Conservation (phyloP, 2,329 filamentous ascomycete genomes). For the Aspergillus aculeatus region DNA sequence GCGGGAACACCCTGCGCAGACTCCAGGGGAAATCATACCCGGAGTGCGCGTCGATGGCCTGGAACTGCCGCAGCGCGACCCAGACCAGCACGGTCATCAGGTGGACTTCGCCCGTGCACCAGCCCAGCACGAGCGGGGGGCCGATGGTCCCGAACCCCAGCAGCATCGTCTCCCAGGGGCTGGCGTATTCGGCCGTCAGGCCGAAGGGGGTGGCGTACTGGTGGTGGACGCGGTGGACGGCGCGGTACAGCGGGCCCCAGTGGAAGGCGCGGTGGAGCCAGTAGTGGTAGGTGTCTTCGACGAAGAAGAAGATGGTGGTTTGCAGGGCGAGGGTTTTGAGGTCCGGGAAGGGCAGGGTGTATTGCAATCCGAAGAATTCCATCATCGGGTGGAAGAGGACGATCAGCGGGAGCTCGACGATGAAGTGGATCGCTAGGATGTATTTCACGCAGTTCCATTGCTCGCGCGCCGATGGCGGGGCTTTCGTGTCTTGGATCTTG, state of each 20-base stretch:
- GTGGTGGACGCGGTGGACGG: constrained; percentile 97
- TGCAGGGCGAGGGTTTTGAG: constrained; percentile 80
- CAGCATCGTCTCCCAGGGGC: constrained; percentile 90
- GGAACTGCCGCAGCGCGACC: constrained; percentile 86
- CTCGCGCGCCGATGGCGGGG: constrained; percentile 74
- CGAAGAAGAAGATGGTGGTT: constrained; percentile 84
- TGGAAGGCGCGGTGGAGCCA: constrained; percentile 90
- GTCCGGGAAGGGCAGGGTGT: constrained; percentile 80
- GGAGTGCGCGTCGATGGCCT: constrained; percentile 94
- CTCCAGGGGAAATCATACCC: constrained; percentile 98
- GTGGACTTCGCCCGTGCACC: constrained; percentile 78
- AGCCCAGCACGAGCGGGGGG: constrained; percentile 74
- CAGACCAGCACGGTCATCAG: constrained; percentile 94
- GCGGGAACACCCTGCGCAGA: constrained; percentile 77
- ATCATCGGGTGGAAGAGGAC: constrained; percentile 91
- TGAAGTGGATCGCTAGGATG: constrained; percentile 91
- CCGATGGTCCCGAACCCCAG: constrained; percentile 83
- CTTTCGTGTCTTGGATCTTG: constrained; percentile 88
- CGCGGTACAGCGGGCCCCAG: constrained; percentile 89
- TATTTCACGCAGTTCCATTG: constrained; percentile 90
- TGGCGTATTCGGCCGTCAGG: constrained; percentile 91
- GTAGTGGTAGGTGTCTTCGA: constrained; percentile 97
- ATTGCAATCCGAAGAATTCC: constrained; percentile 82
- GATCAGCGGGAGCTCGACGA: constrained; percentile 93
- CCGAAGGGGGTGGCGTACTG: constrained; percentile 96